Percentiles rank a stretch among this genome's conserved stretches.
Conservation (phyloP, 1,139 yeast species). For the Hemisphaericaspora xylanilytica region DNA sequence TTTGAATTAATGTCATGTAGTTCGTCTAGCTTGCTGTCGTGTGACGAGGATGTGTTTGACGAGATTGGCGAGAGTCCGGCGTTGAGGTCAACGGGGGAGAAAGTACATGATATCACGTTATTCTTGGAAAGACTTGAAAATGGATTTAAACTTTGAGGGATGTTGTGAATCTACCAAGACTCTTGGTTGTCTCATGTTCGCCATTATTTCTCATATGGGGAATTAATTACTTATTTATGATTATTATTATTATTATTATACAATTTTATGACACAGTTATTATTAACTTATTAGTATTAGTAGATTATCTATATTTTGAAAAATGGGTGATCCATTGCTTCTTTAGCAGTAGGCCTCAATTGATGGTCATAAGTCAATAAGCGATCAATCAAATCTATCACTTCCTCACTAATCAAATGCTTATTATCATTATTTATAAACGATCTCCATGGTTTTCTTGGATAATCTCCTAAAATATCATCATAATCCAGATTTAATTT, state of each 20-base stretch:
- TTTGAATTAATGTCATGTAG: conserved; percentile 13
- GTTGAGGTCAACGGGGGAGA: conserved; percentile 18
- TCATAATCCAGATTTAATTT: conserved; percentile 65
- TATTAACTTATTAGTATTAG: not conserved
- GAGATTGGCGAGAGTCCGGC: conserved; percentile 7
- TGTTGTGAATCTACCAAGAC: not conserved
- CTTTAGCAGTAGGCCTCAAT: conserved; percentile 71
- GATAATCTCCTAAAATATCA: conserved; percentile 61
- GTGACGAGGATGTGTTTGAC: conserved; percentile 16
- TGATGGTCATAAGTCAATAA: conserved; percentile 71
- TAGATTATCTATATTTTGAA: conserved; percentile 26
- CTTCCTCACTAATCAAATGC: conserved; percentile 58
- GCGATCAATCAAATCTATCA: conserved; percentile 63
- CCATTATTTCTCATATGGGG: not conserved
- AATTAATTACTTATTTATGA: too few species aligned
- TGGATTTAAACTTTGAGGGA: conserved; percentile 18
- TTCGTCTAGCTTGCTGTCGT: conserved; percentile 6
- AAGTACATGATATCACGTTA: conserved; percentile 26
- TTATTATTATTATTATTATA: too few species aligned
- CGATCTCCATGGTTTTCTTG: conserved; percentile 65
- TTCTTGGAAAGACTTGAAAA: conserved; percentile 23
- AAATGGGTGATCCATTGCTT: conserved; percentile 67
- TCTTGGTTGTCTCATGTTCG: not conserved
- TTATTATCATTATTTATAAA: conserved; percentile 53
- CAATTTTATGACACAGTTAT: conserved; percentile 2